Evolutionary conservation across 768 basidiomycete genomes (phyloP), one percentile per base, ranked within the genome.

Genomic region (Strobilomyces dryophilus): DNA sequence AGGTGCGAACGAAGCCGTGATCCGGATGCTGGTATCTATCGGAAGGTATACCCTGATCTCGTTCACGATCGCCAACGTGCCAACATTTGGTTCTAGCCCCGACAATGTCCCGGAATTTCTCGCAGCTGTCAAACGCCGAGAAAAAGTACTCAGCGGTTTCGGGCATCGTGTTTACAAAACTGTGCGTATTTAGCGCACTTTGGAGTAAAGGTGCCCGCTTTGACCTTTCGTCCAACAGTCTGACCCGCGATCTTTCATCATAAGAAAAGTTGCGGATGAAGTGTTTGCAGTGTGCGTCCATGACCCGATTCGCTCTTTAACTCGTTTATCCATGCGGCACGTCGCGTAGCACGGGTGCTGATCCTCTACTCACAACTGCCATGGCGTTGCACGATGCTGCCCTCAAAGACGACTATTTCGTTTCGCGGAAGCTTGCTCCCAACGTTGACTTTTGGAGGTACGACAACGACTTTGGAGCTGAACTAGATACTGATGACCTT

Each of bases 1-100:
- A 58, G 92, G 92, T 47, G 93, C 92, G 4, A 93, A 93, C 60
- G 92, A 95, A 68, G 92, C 93, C 6, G 93, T 95, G 55, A 92
- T 95, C 64, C 84, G 94, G 14, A 95, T 95, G 94, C 75, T 95
- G 39, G 79, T 92, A 40, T 84, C 89, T 1, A 93, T 95, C 56
- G 92, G 91, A 61, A 83, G 82, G 82, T 89, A 61, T 62, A 82
- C 67, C 27, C 34, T 2, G 9, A 7, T 15, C 15, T 29, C 39
- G 27, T n/a, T 0, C 29, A 20, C 14, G 36, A 34, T n/a, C 9
- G 3, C 18, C 18, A 17, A 15, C 10, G 36, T 43, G 10, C 49
- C 42, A 45, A 55, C 21, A 8, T 26, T 24, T 40, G 40, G 5
- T 47, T 52, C 46, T 56, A 88, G 87, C 54, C 89, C 91, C 10